Evolutionary conservation across 108 stramenopile genomes (phyloP).

Genomic region (Cyclostephanos invisitatus): DNA sequence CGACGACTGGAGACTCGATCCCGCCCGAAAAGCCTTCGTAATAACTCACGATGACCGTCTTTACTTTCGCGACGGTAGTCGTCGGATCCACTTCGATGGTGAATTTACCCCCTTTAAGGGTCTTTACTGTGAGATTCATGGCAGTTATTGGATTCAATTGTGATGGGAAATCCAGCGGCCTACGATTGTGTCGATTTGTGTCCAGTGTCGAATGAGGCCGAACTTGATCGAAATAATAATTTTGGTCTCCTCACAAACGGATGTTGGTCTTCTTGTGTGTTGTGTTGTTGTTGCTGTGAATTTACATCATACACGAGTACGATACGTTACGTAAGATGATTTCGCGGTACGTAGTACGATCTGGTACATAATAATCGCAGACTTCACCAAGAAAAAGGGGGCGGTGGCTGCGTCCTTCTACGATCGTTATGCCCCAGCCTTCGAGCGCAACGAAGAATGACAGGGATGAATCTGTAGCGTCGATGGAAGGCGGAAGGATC

Average conservation of each 20-base stretch:
- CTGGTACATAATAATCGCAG: too few species aligned
- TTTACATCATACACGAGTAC: too few species aligned
- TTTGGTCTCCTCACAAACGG: not conserved
- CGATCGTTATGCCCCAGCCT: not conserved
- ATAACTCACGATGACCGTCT: slow-evolving; percentile 77
- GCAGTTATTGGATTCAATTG: not conserved
- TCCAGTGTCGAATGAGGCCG: not conserved
- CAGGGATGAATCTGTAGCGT: not conserved
- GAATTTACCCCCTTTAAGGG: slow-evolving; percentile 87
- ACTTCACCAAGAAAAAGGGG: not conserved
- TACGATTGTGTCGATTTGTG: too few species aligned
- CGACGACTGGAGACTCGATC: not conserved
- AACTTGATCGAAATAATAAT: not conserved
- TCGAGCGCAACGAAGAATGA: not conserved
- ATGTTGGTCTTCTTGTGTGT: too few species aligned
- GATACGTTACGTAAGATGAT: too few species aligned
- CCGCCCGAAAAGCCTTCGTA: not conserved
- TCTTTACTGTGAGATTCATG: slow-evolving; percentile 88
- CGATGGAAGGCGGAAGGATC: not conserved
- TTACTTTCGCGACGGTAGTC: slow-evolving; percentile 65
- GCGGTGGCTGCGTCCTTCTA: not conserved
- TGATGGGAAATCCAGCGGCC: too few species aligned
- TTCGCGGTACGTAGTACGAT: too few species aligned
- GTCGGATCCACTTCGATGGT: slow-evolving; percentile 74
- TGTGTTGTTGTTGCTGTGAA: too few species aligned